Evolutionary conservation across 192 early-diverging fungal genomes (phyloP), one percentile per base, ranked within the genome.

Genomic region (Rhizoclosmatium globosum): DNA sequence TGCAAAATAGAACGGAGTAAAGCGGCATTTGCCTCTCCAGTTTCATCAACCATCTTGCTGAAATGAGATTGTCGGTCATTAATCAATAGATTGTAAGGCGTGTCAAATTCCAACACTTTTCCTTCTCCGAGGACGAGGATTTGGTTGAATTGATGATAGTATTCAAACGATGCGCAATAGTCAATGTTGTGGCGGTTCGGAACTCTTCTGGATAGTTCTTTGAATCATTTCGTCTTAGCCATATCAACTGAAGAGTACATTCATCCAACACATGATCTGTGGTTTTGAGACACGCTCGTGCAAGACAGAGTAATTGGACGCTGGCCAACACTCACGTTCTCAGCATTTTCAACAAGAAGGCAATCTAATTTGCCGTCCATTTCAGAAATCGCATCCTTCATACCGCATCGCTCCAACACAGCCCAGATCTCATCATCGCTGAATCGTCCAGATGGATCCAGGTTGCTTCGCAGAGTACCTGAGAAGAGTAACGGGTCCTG

Each of bases 81-180:
- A 11, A 77, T 31, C 7, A 83, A 42, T 7, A 41, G 6, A 38
- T 43, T 57, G 38, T 48, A 79, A 21, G 82, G 82, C 31, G 76
- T 42, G 56, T 92, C 94, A 56, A 88, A 92, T 79, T 96, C 95
- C 6, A 85, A 86, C 19, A 95, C 82, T 7, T 81, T 68, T 39
- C 94, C 95, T 21, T 85, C 80, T 48, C 94, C 93, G 3, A 95
- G 79, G 0, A 95, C 93, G 17, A 95, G 72, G 46, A 95, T 91
- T 86, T 81, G 77, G 90, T 87, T 66, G 82, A 88, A 70, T 90
- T 87, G 62, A 82, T 86, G 39, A 83, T 79, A 19, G 83, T 84
- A 44, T 74, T 46, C 74, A 86, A 62, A 19, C 87, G 66, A 69
- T 83, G 82, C 39, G 86, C 85, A 78, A 89, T 87, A 15, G 81